These are phyloP conservation scores for Setomelanomma holmii DNA, from an alignment of 2,329 filamentous ascomycete genomes.

Conservation along the genomic window DNA sequence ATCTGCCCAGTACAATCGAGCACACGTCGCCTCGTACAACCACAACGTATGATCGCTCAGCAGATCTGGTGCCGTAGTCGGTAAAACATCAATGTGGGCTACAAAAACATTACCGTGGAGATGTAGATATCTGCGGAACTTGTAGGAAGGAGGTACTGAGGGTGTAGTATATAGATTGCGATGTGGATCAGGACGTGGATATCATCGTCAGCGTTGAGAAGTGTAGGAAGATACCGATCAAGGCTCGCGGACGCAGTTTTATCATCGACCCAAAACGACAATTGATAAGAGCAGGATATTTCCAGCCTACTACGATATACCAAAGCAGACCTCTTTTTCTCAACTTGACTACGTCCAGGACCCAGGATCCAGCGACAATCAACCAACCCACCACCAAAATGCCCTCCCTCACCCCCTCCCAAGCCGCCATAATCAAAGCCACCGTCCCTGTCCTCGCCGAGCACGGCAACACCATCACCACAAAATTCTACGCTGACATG, in stretches of 20 bases:
- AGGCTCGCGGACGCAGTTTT: neutral
- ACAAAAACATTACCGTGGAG: slow-evolving; percentile 7
- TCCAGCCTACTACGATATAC: too few relatives aligned
- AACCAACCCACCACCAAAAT: slow-evolving; percentile 21
- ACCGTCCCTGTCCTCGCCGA: slow-evolving; percentile 73
- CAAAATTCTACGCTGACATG: slow-evolving; percentile 76
- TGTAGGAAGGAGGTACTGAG: slow-evolving; percentile 2
- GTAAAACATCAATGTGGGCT: neutral
- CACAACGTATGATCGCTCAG: slow-evolving; percentile 11
- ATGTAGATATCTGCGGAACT: slow-evolving; percentile 7
- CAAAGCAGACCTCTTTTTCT: too few relatives aligned
- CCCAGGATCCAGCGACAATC: neutral
- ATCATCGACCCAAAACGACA: neutral
- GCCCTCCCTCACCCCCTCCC: slow-evolving; percentile 63
- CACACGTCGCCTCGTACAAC: neutral
- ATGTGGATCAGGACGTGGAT: neutral
- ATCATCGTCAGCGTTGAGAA: neutral
- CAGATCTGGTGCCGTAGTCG: neutral
- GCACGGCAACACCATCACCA: slow-evolving; percentile 72
- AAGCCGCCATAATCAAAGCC: slow-evolving; percentile 71
- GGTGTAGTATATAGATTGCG: slow-evolving; percentile 4
- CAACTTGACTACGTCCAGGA: neutral
- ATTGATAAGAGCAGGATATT: too few relatives aligned
- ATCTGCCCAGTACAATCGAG: neutral
- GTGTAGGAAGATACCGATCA: neutral